Evolutionary conservation across 73 alveolate species (phyloP).

Genomic region (Stentor roeselii): DNA sequence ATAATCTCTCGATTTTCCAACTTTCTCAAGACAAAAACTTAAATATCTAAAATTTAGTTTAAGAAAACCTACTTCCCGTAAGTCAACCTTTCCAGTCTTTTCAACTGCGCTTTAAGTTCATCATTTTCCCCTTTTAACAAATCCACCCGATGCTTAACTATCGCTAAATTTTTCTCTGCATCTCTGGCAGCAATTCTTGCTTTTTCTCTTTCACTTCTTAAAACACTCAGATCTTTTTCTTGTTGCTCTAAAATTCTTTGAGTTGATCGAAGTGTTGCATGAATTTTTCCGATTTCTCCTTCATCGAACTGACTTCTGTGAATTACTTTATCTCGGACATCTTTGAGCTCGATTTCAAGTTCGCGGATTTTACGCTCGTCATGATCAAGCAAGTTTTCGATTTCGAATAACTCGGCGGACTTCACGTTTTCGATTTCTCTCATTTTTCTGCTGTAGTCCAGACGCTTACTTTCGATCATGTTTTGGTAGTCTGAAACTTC

Average conservation of each 20-base stretch:
- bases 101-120: constrained; percentile 14
- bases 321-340: not conserved
- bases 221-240: not conserved
- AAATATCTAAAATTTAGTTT: no score
- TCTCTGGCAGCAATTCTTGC: constrained; percentile 18
- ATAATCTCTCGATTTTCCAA: no score
- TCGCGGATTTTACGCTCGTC: not conserved
- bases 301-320: not conserved
- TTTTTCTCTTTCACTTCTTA: not conserved
- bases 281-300: not conserved
- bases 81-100: constrained; percentile 14
- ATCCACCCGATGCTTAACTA: not conserved
- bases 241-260: not conserved
- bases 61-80: no score
- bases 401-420: not conserved
- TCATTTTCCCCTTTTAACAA: not conserved
- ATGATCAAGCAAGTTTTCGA: not conserved
- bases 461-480: not conserved
- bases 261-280: not conserved
- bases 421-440: not conserved
- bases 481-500: not conserved
- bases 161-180: not conserved
- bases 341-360: not conserved
- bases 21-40: no score
- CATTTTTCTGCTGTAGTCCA: not conserved